Percentiles rank a stretch among this genome's conserved stretches.
These are phyloP conservation scores for Diaporthe longicolla DNA, from an alignment of 2,329 filamentous ascomycete species.

Conservation along the genomic window DNA sequence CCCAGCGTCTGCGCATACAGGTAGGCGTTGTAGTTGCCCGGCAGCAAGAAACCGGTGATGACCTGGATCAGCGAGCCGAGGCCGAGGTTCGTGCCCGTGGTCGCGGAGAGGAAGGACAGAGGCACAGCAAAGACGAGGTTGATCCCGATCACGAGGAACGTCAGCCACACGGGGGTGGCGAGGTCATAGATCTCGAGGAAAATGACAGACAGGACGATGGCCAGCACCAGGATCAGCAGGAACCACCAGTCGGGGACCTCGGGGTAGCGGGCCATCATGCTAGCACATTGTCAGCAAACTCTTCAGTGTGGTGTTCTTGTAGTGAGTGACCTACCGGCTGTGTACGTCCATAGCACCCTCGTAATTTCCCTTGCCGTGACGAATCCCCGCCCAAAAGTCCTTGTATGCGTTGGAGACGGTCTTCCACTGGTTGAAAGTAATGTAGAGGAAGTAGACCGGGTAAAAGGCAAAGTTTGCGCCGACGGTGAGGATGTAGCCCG, in stretches of 20 bases:
- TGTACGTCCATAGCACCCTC: constrained; percentile 60
- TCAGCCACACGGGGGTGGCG: constrained; percentile 51
- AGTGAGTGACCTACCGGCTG: constrained; percentile 45
- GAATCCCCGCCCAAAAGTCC: constrained; percentile 56
- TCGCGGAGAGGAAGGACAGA: constrained; percentile 59
- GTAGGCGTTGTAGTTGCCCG: constrained; percentile 55
- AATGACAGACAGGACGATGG: constrained; percentile 49
- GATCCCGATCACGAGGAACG: constrained; percentile 53
- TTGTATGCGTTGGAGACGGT: constrained; percentile 55
- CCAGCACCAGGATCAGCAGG: constrained; percentile 51
- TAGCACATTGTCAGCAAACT: neutral
- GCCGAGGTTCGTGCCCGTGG: constrained; percentile 59
- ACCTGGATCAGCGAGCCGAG: constrained; percentile 60
- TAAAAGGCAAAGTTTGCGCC: constrained; percentile 62
- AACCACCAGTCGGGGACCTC: constrained; percentile 64
- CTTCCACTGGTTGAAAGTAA: constrained; percentile 58
- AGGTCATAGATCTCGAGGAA: constrained; percentile 52
- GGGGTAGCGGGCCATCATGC: constrained; percentile 57
- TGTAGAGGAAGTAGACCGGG: constrained; percentile 59
- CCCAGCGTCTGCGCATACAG: constrained; percentile 57
- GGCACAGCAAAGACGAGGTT: constrained; percentile 60
- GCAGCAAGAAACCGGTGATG: constrained; percentile 57
- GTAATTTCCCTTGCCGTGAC: constrained; percentile 57
- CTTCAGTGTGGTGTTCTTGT: neutral
- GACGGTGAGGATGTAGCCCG: constrained; percentile 57